Percentiles rank a stretch among this genome's conserved stretches.
Conservation (phyloP, 768 basidiomycete genomes). For the Chiua virens region DNA sequence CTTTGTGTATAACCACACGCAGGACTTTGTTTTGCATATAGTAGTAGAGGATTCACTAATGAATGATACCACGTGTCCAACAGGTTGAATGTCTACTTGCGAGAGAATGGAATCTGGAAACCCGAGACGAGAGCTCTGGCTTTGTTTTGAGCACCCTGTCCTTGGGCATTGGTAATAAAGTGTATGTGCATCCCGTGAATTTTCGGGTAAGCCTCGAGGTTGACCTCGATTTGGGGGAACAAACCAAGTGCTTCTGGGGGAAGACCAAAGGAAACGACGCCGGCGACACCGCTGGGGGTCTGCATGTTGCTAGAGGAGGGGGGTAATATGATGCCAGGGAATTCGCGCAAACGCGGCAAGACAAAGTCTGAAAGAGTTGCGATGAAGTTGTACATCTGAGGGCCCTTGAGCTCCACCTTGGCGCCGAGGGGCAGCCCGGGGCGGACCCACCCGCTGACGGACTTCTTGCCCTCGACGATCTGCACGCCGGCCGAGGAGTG, state of each 20-base stretch:
- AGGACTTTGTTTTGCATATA: slow-evolving; percentile 35
- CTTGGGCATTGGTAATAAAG: slow-evolving; percentile 85
- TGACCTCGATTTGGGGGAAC: slow-evolving; percentile 96
- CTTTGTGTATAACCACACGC: slow-evolving; percentile 17
- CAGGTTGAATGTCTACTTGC: slow-evolving; percentile 31
- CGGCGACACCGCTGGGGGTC: slow-evolving; percentile 75
- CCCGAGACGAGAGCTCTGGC: slow-evolving; percentile 87
- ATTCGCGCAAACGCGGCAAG: slow-evolving; percentile 90
- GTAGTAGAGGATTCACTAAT: slow-evolving; percentile 25
- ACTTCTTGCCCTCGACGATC: slow-evolving; percentile 66
- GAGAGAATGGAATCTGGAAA: slow-evolving; percentile 86
- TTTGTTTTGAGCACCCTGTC: slow-evolving; percentile 86
- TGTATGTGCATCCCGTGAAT: slow-evolving; percentile 91
- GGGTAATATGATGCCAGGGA: slow-evolving; percentile 80
- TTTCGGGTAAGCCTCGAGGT: slow-evolving; percentile 85
- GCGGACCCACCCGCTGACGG: slow-evolving; percentile 80
- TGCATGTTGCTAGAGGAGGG: slow-evolving; percentile 65
- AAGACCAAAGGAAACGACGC: slow-evolving; percentile 89
- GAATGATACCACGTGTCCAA: slow-evolving; percentile 14
- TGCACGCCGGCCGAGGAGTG: slow-evolving; percentile 75
- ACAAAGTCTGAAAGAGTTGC: slow-evolving; percentile 90
- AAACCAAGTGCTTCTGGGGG: slow-evolving; percentile 80
- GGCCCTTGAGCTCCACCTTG: slow-evolving; percentile 88
- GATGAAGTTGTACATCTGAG: slow-evolving; percentile 94
- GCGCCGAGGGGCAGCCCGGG: slow-evolving; percentile 80